phyloP scores from a whole-genome alignment of 805 yeast species.

The Naumovozyma baii region DNA sequence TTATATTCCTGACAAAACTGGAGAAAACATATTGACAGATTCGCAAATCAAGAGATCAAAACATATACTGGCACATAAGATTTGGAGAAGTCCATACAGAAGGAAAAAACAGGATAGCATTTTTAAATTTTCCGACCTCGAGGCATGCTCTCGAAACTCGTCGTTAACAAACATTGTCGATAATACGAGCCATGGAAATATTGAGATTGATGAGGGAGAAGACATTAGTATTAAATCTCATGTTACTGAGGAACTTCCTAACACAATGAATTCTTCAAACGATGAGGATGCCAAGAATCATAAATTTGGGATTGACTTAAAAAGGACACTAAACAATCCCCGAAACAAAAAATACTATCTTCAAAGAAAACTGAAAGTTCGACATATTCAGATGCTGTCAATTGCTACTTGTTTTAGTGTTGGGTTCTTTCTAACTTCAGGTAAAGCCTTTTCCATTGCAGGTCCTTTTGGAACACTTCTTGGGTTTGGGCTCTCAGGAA shows the following conservation, averaged over 20 bases:
- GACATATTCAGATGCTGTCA: slow-evolving; percentile 57
- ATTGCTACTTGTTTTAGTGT: slow-evolving; percentile 62
- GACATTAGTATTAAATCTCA: slow-evolving; percentile 37
- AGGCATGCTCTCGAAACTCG: background rate
- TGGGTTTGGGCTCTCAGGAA: slow-evolving; percentile 55
- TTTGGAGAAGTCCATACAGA: background rate
- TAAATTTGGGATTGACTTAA: background rate
- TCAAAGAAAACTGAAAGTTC: slow-evolving; percentile 36
- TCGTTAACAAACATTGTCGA: slow-evolving; percentile 14
- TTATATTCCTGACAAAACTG: slow-evolving; percentile 9
- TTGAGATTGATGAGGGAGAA: slow-evolving; percentile 14
- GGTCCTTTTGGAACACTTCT: slow-evolving; percentile 48
- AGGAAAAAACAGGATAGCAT: background rate
- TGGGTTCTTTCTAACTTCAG: slow-evolving; percentile 52
- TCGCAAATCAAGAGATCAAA: background rate
- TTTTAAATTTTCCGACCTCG: background rate
- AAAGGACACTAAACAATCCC: background rate
- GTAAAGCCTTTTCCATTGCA: slow-evolving; percentile 44
- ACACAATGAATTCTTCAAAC: background rate
- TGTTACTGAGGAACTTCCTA: background rate
- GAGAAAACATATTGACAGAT: slow-evolving; percentile 2
- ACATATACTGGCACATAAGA: background rate
- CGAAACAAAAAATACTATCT: slow-evolving; percentile 32
- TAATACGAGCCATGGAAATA: slow-evolving; percentile 14
- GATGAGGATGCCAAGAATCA: background rate